Evolutionary conservation across 805 yeast genomes (phyloP).

Genomic region (Candida succiphila): DNA sequence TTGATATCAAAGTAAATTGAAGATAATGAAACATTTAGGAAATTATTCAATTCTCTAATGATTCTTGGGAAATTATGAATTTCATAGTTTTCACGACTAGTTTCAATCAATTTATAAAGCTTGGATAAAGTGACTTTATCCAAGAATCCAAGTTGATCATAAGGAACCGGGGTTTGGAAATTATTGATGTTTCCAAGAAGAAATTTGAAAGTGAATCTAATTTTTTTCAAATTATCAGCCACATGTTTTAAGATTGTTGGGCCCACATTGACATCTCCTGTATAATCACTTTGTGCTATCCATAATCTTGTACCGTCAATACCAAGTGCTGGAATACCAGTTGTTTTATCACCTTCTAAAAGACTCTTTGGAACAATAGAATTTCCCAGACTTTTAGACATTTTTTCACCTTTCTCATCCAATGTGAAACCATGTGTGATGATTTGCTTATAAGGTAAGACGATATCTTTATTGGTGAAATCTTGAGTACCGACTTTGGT

Average conservation of each 20-base stretch:
- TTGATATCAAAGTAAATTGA: constrained; percentile 79
- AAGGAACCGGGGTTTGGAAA: constrained; percentile 9
- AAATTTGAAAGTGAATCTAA: constrained; percentile 73
- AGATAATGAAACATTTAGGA: constrained; percentile 68
- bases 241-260: constrained; percentile 65
- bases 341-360: constrained; percentile 46
- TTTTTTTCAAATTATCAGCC: constrained; percentile 70
- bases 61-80: constrained; percentile 60
- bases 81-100: constrained; percentile 35
- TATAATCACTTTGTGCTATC: constrained; percentile 83
- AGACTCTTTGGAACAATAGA: constrained; percentile 60
- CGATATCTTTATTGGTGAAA: constrained; percentile 8
- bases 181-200: constrained; percentile 68
- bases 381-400: constrained; percentile 92
- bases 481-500: constrained; percentile 48
- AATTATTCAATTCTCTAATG: constrained; percentile 56
- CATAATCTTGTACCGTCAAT: constrained; percentile 86
- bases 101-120: constrained; percentile 35
- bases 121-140: constrained; percentile 60
- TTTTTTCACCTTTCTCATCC: constrained; percentile 78
- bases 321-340: constrained; percentile 57
- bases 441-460: constrained; percentile 57
- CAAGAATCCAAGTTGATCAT: constrained; percentile 28
- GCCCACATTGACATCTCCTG: constrained; percentile 70
- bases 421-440: constrained; percentile 91